phyloP scores from a whole-genome alignment of 1,284 basidiomycete species.

The Moesziomyces sp. region DNA sequence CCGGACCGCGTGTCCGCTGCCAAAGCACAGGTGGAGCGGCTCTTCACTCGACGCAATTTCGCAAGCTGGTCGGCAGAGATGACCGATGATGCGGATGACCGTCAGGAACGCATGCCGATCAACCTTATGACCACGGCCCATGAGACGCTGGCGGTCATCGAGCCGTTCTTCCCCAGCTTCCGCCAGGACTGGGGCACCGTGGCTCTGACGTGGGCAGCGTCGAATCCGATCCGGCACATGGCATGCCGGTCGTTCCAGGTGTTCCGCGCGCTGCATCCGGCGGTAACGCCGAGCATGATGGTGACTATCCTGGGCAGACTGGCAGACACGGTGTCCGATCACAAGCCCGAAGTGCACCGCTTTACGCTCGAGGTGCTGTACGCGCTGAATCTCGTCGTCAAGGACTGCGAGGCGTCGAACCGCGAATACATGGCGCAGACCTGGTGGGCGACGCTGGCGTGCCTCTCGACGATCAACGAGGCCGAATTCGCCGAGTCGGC shows the following conservation, averaged over 20 bases:
- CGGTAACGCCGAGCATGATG: slow-evolving; percentile 78
- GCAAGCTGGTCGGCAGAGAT: slow-evolving; percentile 34
- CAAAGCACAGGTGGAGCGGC: slow-evolving; percentile 36
- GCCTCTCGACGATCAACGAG: slow-evolving; percentile 84
- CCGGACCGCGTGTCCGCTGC: slow-evolving; percentile 18
- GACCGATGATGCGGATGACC: slow-evolving; percentile 27
- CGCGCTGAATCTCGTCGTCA: slow-evolving; percentile 79
- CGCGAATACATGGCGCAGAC: slow-evolving; percentile 78
- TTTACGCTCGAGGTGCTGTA: slow-evolving; percentile 86
- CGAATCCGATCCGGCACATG: slow-evolving; percentile 84
- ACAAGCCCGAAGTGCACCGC: slow-evolving; percentile 77
- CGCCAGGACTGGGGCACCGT: slow-evolving; percentile 82
- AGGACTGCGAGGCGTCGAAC: slow-evolving; percentile 73
- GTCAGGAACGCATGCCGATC: slow-evolving; percentile 29
- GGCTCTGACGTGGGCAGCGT: slow-evolving; percentile 85
- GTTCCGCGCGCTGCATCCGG: slow-evolving; percentile 84
- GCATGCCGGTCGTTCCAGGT: slow-evolving; percentile 90
- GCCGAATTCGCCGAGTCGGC: slow-evolving; percentile 80
- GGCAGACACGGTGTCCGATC: slow-evolving; percentile 83
- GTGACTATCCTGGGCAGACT: slow-evolving; percentile 84
- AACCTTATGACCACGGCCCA: slow-evolving; percentile 31
- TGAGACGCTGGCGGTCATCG: slow-evolving; percentile 30
- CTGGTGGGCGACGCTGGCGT: slow-evolving; percentile 87
- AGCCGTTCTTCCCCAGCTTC: slow-evolving; percentile 66
- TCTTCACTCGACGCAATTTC: slow-evolving; percentile 33